Evolutionary conservation across 441 rosid genomes (phyloP).

Genomic region (Croton laevigatus): DNA sequence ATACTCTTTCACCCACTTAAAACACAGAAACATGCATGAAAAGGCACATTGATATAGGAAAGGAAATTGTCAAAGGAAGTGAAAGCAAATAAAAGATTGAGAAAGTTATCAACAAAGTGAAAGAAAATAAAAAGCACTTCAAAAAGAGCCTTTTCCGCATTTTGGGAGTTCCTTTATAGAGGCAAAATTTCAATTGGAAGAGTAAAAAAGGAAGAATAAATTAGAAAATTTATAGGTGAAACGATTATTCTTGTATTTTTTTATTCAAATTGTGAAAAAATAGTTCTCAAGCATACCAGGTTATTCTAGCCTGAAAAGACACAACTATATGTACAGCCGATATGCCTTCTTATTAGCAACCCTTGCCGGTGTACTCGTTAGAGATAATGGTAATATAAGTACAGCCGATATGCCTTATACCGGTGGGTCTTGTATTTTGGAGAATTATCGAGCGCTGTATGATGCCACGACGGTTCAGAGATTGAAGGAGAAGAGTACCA

Average conservation of each 20-base stretch:
- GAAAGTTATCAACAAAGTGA: too few relatives aligned
- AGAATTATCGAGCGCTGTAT: conserved; percentile 68
- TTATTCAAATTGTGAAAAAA: too few relatives aligned
- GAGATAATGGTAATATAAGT: conserved; percentile 81
- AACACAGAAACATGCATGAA: not conserved
- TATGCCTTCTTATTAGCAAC: too few relatives aligned
- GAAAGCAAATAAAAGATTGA: not conserved
- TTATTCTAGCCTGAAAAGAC: not conserved
- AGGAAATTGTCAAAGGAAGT: not conserved
- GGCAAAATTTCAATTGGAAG: too few relatives aligned
- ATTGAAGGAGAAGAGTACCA: conserved; percentile 62
- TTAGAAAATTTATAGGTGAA: too few relatives aligned
- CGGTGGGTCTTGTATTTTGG: conserved; percentile 72
- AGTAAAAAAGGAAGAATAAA: too few relatives aligned
- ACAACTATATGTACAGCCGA: too few relatives aligned
- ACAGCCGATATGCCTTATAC: conserved; percentile 91
- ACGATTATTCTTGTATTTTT: too few relatives aligned
- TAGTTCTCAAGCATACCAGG: not conserved
- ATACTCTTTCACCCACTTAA: not conserved
- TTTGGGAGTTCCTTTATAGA: too few relatives aligned
- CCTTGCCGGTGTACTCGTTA: conserved; percentile 76
- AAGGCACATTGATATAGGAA: not conserved
- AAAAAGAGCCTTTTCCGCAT: too few relatives aligned
- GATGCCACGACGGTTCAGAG: conserved; percentile 76
- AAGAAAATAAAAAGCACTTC: too few relatives aligned